phyloP scores from a whole-genome alignment of 768 basidiomycete species.

The Leccinum sublutescens region DNA sequence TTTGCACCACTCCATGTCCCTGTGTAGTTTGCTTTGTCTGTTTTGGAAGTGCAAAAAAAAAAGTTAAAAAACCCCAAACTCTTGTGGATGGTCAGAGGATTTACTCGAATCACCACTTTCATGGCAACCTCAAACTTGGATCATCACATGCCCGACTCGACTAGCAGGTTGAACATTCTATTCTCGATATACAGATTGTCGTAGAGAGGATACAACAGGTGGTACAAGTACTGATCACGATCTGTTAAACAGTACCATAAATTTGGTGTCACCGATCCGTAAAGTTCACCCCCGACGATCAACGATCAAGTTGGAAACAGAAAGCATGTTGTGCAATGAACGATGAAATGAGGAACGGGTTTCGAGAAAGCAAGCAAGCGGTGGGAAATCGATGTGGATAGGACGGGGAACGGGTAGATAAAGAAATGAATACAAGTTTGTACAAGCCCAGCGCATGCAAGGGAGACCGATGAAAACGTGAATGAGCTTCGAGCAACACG shows the following conservation, averaged over 20 bases:
- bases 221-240: constrained; percentile 15
- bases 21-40: constrained; percentile 7
- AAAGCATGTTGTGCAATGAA: constrained; percentile 15
- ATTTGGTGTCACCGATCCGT: constrained; percentile 12
- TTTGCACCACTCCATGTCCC: background rate
- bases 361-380: background rate
- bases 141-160: background rate
- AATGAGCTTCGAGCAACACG: background rate
- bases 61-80: constrained; percentile 6
- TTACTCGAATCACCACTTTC: background rate
- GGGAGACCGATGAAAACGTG: background rate
- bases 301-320: constrained; percentile 1
- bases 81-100: background rate
- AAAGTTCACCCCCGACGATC: constrained; percentile 11
- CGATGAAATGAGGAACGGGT: constrained; percentile 3
- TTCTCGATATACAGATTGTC: constrained; percentile 16
- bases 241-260: constrained; percentile 13
- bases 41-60: constrained; percentile 7
- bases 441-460: constrained; percentile 7
- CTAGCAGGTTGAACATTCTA: background rate
- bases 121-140: background rate
- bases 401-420: background rate
- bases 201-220: too few relatives aligned
- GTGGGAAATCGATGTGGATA: background rate
- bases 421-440: background rate